phyloP scores from a whole-genome alignment of 139 green algal genomes.

The Chlamydomonas incerta region DNA sequence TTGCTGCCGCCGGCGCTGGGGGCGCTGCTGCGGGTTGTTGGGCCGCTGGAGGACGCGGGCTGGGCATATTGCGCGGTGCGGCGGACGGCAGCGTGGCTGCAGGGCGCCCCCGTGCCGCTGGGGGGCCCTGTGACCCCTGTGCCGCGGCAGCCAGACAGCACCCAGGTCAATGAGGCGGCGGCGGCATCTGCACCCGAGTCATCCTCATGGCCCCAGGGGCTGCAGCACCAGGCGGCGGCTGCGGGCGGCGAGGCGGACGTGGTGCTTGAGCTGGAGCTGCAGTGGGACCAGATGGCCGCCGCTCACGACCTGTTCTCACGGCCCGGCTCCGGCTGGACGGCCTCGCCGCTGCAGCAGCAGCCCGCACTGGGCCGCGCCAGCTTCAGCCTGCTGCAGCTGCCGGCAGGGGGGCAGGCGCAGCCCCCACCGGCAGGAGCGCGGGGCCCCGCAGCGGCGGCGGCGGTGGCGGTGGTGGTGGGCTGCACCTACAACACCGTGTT shows the following conservation, averaged over 20 bases:
- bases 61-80: conserved; percentile 28
- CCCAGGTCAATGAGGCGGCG: no score
- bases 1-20: not conserved
- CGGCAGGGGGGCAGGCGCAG: not conserved
- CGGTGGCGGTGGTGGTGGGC: not conserved
- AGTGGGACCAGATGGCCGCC: conserved; percentile 39
- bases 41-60: conserved; percentile 22
- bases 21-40: conserved; percentile 1
- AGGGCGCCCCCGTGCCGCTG: not conserved
- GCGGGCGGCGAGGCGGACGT: not conserved
- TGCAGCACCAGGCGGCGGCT: not conserved
- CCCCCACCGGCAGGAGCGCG: not conserved
- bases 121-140: no score
- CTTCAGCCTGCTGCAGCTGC: not conserved
- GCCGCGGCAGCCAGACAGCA: no score
- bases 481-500: conserved; percentile 25
- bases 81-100: conserved; percentile 24
- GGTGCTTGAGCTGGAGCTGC: conserved; percentile 10
- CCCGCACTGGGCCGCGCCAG: not conserved
- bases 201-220: no score
- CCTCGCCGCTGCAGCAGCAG: not conserved
- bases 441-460: not conserved
- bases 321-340: not conserved
- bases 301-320: not conserved
- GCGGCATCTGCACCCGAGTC: no score